phyloP scores from a whole-genome alignment of 441 rosid species.

The Codiaeum variegatum region DNA sequence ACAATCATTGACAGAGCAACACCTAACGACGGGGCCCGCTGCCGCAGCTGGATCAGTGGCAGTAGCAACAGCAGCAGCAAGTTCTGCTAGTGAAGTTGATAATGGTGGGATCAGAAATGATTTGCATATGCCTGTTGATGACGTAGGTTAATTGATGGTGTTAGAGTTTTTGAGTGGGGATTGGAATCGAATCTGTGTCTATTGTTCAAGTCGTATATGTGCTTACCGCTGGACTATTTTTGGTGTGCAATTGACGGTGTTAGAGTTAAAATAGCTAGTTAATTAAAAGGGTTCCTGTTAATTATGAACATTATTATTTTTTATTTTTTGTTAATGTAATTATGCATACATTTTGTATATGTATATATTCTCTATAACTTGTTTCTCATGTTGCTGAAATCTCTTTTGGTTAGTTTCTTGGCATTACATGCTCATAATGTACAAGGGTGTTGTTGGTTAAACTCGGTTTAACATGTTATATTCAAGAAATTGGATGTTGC shows the following conservation, averaged over 20 bases:
- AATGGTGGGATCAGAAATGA: constrained; percentile 21
- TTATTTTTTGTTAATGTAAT: constrained; percentile 1
- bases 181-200: too few species aligned
- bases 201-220: too few species aligned
- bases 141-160: constrained; percentile 31
- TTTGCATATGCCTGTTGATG: constrained; percentile 29
- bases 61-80: constrained; percentile 14
- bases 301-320: neutral
- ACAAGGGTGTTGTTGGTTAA: neutral
- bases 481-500: too few species aligned
- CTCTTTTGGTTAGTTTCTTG: neutral
- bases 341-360: neutral
- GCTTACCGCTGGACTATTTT: too few species aligned
- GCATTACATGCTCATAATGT: neutral
- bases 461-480: too few species aligned
- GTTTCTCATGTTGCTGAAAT: neutral
- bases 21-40: constrained; percentile 1
- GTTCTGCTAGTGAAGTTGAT: constrained; percentile 25
- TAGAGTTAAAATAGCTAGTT: neutral
- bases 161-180: too few species aligned
- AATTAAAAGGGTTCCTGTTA: neutral
- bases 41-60: too few species aligned
- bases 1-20: constrained; percentile 46
- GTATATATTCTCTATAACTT: neutral
- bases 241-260: neutral